These are phyloP conservation scores for Amauroascus niger DNA, from an alignment of 2,329 filamentous ascomycete genomes.

Conservation along the genomic window DNA sequence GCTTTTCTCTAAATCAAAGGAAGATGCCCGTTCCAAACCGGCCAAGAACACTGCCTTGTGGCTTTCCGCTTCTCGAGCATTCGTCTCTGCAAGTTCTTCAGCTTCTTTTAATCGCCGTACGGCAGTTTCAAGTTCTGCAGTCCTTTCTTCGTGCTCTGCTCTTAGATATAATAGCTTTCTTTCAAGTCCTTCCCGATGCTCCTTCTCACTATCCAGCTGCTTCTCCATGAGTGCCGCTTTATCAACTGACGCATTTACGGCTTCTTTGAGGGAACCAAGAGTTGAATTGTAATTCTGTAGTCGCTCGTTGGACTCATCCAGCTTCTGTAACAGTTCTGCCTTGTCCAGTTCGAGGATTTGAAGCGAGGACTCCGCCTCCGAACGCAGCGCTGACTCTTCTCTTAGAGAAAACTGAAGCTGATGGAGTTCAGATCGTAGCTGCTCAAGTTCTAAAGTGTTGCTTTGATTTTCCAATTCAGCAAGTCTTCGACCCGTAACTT, in stretches of 20 bases:
- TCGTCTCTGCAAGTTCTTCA: constrained; percentile 77
- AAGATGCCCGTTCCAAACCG: constrained; percentile 65
- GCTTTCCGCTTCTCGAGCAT: constrained; percentile 75
- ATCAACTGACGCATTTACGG: constrained; percentile 67
- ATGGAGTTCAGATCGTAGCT: constrained; percentile 75
- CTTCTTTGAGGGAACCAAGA: constrained; percentile 64
- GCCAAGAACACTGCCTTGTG: constrained; percentile 74
- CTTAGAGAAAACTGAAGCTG: constrained; percentile 65
- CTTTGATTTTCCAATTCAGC: constrained; percentile 75
- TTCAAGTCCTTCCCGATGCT: constrained; percentile 65
- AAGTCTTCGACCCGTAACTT: constrained; percentile 72
- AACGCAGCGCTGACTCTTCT: constrained; percentile 66
- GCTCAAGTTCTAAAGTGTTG: constrained; percentile 74
- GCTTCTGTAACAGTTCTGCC: constrained; percentile 59
- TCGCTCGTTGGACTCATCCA: constrained; percentile 56
- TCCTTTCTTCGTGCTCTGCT: constrained; percentile 71
- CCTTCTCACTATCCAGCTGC: constrained; percentile 67
- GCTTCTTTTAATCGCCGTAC: constrained; percentile 69
- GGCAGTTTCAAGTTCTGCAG: constrained; percentile 63
- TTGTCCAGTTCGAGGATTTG: constrained; percentile 80
- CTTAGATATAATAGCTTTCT: constrained; percentile 65
- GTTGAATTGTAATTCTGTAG: constrained; percentile 61
- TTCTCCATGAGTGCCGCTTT: constrained; percentile 68
- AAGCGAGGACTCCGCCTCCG: constrained; percentile 65
- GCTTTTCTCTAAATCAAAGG: constrained; percentile 33